Evolutionary conservation across 768 basidiomycete species (phyloP).

Genomic region (Sarcodon sp.): DNA sequence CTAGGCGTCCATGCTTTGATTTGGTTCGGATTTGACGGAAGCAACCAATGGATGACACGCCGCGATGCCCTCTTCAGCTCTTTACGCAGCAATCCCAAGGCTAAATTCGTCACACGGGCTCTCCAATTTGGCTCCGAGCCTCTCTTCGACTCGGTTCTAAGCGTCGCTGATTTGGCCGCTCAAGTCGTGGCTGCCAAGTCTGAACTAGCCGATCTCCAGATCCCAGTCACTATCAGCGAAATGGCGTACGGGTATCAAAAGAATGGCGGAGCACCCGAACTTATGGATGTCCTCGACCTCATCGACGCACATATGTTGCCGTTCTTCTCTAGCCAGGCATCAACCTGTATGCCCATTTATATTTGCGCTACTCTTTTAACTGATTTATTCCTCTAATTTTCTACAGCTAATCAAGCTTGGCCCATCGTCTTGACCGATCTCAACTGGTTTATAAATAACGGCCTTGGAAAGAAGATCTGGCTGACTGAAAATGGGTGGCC

Average conservation of each 20-base stretch:
- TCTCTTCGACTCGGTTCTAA: slow-evolving; percentile 11
- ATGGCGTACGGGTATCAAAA: slow-evolving; percentile 30
- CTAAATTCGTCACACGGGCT: slow-evolving; percentile 12
- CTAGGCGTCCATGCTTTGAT: slow-evolving; percentile 64
- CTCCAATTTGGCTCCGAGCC: slow-evolving; percentile 15
- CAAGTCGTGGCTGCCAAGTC: slow-evolving; percentile 38
- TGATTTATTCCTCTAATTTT: slow-evolving; percentile 1
- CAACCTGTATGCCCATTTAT: slow-evolving; percentile 27
- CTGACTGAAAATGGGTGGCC: slow-evolving; percentile 72
- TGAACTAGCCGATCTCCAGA: slow-evolving; percentile 36
- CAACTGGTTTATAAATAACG: slow-evolving; percentile 55
- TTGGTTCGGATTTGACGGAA: slow-evolving; percentile 30
- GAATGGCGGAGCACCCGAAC: slow-evolving; percentile 34
- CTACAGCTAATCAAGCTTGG: slow-evolving; percentile 45
- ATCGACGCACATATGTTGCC: slow-evolving; percentile 64
- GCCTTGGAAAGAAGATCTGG: slow-evolving; percentile 62
- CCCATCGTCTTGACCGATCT: slow-evolving; percentile 45
- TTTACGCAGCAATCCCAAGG: slow-evolving; percentile 14
- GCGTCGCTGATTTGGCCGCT: slow-evolving; percentile 16
- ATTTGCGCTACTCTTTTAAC: not conserved
- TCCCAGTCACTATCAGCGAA: slow-evolving; percentile 50
- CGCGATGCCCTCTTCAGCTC: slow-evolving; percentile 14
- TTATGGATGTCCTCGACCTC: slow-evolving; percentile 46
- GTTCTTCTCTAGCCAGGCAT: slow-evolving; percentile 47
- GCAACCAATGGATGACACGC: slow-evolving; percentile 11